phyloP scores from a whole-genome alignment of 2,329 filamentous ascomycete genomes.

The Metarhizium brunneum region DNA sequence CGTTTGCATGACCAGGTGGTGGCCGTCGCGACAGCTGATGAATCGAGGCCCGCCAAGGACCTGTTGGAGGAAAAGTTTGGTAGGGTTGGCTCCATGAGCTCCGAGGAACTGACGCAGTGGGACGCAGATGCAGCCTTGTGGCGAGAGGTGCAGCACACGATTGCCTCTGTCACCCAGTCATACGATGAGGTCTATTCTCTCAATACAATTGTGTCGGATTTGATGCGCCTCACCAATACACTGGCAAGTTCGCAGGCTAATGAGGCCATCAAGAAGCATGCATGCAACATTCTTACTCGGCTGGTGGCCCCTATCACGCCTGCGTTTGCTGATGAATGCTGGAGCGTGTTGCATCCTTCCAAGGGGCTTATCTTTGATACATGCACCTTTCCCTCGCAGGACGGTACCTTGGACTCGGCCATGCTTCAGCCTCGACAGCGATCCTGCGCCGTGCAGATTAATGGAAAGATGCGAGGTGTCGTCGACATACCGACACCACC shows the following conservation, averaged over 20 bases:
- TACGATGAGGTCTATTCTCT: constrained; percentile 65
- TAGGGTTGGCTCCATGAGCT: constrained; percentile 20
- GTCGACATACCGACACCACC: constrained; percentile 51
- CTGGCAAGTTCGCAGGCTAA: constrained; percentile 39
- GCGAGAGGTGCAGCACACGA: constrained; percentile 57
- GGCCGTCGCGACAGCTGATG: constrained; percentile 12
- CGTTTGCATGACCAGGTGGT: constrained; percentile 52
- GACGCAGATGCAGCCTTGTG: constrained; percentile 46
- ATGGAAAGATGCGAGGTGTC: constrained; percentile 66
- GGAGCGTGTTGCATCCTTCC: constrained; percentile 45
- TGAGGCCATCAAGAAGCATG: constrained; percentile 35
- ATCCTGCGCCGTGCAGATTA: constrained; percentile 63
- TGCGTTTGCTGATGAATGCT: constrained; percentile 73
- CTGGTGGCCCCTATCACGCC: constrained; percentile 75
- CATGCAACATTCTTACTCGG: constrained; percentile 49
- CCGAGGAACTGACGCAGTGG: constrained; percentile 27
- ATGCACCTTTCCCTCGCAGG: constrained; percentile 49
- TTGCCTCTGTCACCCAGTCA: constrained; percentile 56
- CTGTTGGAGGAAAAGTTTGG: constrained; percentile 28
- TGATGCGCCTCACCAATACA: constrained; percentile 72
- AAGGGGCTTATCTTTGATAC: constrained; percentile 30
- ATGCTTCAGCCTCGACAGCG: constrained; percentile 40
- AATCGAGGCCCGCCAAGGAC: constrained; percentile 14
- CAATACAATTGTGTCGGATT: constrained; percentile 74
- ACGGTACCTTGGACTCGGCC: constrained; percentile 38